A percentile compares a stretch with the other conserved stretches of the same genome.
These are phyloP conservation scores for Tagetes patula DNA, from an alignment of 129 eudicot species.

Conservation along the genomic window DNA sequence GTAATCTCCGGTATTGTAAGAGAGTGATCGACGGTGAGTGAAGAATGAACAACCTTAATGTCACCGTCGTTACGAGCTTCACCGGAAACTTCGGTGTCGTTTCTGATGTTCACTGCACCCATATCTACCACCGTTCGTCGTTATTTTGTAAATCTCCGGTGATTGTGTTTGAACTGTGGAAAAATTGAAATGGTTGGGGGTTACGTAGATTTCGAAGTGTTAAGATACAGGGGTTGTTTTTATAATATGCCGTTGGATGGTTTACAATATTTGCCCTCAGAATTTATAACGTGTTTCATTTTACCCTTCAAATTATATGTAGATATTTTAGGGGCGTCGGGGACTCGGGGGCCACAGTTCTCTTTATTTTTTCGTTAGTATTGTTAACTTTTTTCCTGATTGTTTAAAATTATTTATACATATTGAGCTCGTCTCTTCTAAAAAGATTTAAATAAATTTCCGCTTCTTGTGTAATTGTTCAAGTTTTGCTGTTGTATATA, in stretches of 20 bases:
- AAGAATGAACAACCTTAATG: conserved; percentile 52
- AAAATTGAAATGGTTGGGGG: conserved; percentile 23
- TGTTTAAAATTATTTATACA: too few relatives aligned
- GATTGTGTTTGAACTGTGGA: conserved; percentile 19
- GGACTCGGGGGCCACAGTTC: too few relatives aligned
- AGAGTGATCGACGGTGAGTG: conserved; percentile 66
- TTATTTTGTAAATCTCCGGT: conserved; percentile 12
- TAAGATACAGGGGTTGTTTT: conserved; percentile 10
- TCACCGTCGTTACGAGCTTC: conserved; percentile 38
- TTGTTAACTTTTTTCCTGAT: too few relatives aligned
- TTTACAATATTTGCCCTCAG: background rate
- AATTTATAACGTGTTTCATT: background rate
- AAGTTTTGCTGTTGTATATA: too few relatives aligned
- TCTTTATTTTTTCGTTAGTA: too few relatives aligned
- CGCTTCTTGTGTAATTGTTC: too few relatives aligned
- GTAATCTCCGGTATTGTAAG: conserved; percentile 56
- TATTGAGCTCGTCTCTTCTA: too few relatives aligned
- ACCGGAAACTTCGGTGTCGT: conserved; percentile 64
- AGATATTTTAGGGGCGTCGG: too few relatives aligned
- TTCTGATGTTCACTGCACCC: conserved; percentile 43
- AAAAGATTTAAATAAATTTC: too few relatives aligned
- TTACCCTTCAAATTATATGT: conserved; percentile 4
- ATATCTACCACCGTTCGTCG: conserved; percentile 5
- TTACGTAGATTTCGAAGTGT: conserved; percentile 12
- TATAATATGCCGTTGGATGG: conserved; percentile 22